Evolutionary conservation across 805 yeast species (phyloP), one percentile per base, ranked within the genome.

Genomic region (Ogataea zsoltii): DNA sequence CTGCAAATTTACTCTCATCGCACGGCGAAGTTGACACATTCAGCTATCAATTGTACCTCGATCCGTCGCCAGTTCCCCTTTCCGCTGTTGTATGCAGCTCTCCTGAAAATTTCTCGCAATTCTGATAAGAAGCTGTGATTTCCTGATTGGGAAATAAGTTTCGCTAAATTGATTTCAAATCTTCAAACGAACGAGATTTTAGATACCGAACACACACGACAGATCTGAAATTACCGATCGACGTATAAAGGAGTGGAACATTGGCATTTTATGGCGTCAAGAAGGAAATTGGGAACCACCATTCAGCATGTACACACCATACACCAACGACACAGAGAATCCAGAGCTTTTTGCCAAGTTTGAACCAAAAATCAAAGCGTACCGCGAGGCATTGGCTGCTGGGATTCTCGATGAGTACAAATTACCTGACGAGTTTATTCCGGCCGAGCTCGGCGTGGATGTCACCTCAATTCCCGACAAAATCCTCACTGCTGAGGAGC

Each of bases 401-500:
- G 63, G 57, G 3, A 55, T 67, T 62, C 48, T 59, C 6, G 49
- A 45, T 10, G 61, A 57, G 14, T 61, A 57, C 45, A 53, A 46
- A 25, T 30, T 60, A 9, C 56, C 64, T 12, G 60, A 55, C 2
- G 43, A 43, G 5, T 23, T 50, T 18, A 34, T 55, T 29, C 59
- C 62, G 12, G 25, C 12, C 3, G 43, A 33, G n/a, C 13, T 30
- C 5, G 63, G 63, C 18, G 50, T 44, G 3, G 53, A 52, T 34
- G 72, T 62, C 40, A 62, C 40, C 44, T 48, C 33, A 19, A 48
- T 68, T 49, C 55, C 66, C 40, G 54, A 62, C 12, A 61, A 69
- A 48, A 54, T 66, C 14, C 47, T 70, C 25, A 49, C 74, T 2
- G 56, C 53, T 13, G 50, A 52, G 33, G 80, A 76, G 48, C 55